Conservation (phyloP, 225 moss, liverwort and hornwort species). For the Thuidium tamariscinum region DNA sequence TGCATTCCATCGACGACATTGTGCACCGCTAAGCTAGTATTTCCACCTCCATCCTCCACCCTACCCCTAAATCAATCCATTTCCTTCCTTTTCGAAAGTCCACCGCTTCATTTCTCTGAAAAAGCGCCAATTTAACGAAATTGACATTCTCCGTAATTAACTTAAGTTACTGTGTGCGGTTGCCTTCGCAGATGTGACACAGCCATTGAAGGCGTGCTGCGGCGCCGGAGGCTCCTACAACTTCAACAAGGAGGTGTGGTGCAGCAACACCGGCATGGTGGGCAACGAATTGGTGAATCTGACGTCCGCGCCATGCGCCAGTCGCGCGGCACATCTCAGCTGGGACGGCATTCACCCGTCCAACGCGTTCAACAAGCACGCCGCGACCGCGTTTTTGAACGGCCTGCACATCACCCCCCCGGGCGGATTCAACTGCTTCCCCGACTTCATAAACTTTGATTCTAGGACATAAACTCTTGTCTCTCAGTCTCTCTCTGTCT, state of each 20-base stretch:
- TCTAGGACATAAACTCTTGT: neutral
- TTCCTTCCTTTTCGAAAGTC: neutral
- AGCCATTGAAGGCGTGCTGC: constrained; percentile 46
- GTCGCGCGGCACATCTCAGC: constrained; percentile 17
- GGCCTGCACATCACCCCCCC: constrained; percentile 29
- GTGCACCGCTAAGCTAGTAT: no score
- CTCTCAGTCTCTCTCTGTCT: neutral
- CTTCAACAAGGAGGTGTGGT: constrained; percentile 32
- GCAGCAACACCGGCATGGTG: constrained; percentile 21
- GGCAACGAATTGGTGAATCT: constrained; percentile 29
- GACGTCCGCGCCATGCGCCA: constrained; percentile 8
- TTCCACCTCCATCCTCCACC: neutral
- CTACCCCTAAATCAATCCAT: neutral
- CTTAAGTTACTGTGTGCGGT: neutral
- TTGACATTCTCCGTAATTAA: neutral
- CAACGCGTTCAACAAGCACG: constrained; percentile 34
- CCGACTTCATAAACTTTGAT: neutral
- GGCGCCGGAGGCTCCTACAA: constrained; percentile 43
- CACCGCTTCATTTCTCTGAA: no score
- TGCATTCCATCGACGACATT: neutral
- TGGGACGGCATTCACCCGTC: constrained; percentile 60
- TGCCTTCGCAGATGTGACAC: neutral
- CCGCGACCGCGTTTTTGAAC: constrained; percentile 13
- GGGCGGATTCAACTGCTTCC: constrained; percentile 20
- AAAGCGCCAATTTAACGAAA: no score